phyloP scores from a whole-genome alignment of 768 basidiomycete species.

The Lactifluus piperatus region DNA sequence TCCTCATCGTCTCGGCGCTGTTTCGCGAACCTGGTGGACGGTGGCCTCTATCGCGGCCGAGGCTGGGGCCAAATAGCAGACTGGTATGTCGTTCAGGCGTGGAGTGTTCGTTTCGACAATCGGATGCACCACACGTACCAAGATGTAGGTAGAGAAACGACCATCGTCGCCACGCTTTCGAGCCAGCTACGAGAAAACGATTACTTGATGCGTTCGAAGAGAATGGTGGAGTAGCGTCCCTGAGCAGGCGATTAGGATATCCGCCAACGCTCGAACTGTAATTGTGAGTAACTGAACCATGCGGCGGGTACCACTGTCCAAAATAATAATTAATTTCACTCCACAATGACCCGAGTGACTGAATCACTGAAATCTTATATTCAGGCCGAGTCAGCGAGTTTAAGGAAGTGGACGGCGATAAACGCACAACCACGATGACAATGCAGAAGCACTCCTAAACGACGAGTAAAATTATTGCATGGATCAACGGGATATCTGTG shows the following conservation, averaged over 20 bases:
- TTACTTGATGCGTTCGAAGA: not conserved
- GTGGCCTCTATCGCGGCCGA: no score
- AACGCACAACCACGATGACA: not conserved
- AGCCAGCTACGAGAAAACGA: not conserved
- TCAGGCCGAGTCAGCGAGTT: not conserved
- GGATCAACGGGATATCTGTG: conserved; percentile 25
- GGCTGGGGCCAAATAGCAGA: no score
- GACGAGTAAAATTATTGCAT: conserved; percentile 23
- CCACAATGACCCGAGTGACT: not conserved
- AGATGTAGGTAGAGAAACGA: conserved; percentile 1
- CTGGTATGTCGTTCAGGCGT: no score
- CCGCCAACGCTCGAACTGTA: not conserved
- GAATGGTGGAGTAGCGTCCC: not conserved
- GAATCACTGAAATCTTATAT: not conserved
- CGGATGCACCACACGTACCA: conserved; percentile 22
- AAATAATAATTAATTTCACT: not conserved
- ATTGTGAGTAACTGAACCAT: not conserved
- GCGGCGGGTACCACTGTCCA: not conserved
- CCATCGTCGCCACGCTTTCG: not conserved
- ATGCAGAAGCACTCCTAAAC: conserved; percentile 26
- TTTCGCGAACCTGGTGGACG: no score
- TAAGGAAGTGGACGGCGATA: not conserved
- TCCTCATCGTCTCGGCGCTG: no score
- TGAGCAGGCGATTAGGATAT: conserved; percentile 6
- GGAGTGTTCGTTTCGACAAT: conserved; percentile 24